Evolutionary conservation across 495 filamentous ascomycete species (phyloP).

Genomic region (Usnea hakonensis): DNA sequence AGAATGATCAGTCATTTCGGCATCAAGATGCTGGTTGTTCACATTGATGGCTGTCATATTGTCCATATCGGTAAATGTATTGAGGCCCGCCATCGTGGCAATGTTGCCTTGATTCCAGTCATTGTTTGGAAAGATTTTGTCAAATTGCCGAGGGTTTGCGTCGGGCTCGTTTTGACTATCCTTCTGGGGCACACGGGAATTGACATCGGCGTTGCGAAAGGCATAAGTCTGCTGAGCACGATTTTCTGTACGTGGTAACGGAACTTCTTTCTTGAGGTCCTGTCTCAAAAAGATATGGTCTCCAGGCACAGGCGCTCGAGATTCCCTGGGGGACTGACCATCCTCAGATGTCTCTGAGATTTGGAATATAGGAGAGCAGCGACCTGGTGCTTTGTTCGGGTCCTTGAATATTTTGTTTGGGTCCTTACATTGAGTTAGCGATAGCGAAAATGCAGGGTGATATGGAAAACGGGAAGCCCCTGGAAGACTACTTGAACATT

Average conservation of each 20-base stretch:
- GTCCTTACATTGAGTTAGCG: not conserved
- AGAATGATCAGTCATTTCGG: slow-evolving; percentile 21
- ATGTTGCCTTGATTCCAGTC: not conserved
- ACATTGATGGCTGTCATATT: not conserved
- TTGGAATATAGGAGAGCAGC: slow-evolving; percentile 3
- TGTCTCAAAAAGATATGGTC: not conserved
- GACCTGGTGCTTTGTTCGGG: not conserved
- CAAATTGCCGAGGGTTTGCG: not conserved
- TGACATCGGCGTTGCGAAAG: slow-evolving; percentile 3
- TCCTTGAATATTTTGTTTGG: not conserved
- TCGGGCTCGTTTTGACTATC: not conserved
- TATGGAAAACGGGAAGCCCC: no score
- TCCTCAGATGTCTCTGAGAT: slow-evolving; percentile 6
- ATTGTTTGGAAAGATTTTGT: not conserved
- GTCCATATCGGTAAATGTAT: slow-evolving; percentile 5
- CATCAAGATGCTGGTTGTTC: slow-evolving; percentile 12
- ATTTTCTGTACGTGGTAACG: not conserved
- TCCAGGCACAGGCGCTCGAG: not conserved
- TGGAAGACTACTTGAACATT: no score
- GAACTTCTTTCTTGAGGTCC: not conserved
- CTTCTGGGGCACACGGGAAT: not conserved
- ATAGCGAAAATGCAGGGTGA: no score
- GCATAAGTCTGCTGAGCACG: slow-evolving; percentile 13
- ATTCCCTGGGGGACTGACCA: not conserved
- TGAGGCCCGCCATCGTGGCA: not conserved